Evolutionary conservation across 1,284 basidiomycete genomes (phyloP), one percentile per base, ranked within the genome.

Genomic region (Phaffia rhodozyma): DNA sequence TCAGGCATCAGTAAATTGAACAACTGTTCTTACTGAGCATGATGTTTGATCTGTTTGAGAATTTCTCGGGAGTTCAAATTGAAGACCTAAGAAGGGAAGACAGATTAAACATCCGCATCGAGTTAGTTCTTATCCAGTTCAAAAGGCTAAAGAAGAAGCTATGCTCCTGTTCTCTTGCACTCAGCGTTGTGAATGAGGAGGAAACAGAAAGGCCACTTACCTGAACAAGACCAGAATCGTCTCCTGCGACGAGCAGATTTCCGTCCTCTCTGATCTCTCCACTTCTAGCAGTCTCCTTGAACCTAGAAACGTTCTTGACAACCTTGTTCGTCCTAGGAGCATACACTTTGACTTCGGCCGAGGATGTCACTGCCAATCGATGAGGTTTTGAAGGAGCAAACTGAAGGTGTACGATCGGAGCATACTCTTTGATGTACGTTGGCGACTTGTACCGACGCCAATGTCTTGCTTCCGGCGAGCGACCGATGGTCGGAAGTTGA

Each of bases 61-160:
- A 99, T 92, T 16, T 94, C 94, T 58, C 96, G 82, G 29, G 90
- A 94, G 70, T 86, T 90, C 63, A 97, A 84, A 75, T 99, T 96
- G 72, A 99, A 99, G 27, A 98, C 80, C 87, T 90, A 70, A 18
- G 56, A 51, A 60, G 61, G 55, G 25, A 47, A 61, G 43, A 27
- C 9, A 30, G 32, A 5, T 18, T 16, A 43, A 43, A 16, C 16
- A 16, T 43, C 38, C 5, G 13, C 5, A 11, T 43, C 11, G 21
- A 53, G 2, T 16, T 25, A 11, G 51, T 53, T 53, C 51, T 53
- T 18, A 25, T 21, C 50, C 13, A 16, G 32, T 34, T 30, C 51
- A 53, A n/a, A 50, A 16, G 48, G 48, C 11, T 21, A 18, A 53
- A 30, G 25, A 30, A 30, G 11, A n/a, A 34, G 32, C 29, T 32